Evolutionary conservation across 495 filamentous ascomycete species (phyloP), one percentile per base, ranked within the genome.

Genomic region (Oleoguttula mirabilis): DNA sequence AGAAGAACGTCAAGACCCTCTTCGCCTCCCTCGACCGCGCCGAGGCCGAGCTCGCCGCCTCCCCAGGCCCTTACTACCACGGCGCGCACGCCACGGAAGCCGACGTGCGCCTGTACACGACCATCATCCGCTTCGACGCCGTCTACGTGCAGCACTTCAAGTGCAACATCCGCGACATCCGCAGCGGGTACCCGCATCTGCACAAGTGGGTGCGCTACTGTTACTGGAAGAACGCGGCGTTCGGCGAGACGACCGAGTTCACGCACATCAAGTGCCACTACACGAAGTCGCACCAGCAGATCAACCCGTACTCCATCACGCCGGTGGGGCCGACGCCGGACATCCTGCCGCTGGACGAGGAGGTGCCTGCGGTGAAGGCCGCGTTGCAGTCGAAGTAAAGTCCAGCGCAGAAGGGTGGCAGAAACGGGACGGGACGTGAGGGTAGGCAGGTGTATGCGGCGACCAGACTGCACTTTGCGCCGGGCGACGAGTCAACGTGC

Each of bases 81-180:
- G 84, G 84, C 21, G 55, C 71, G 4, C 35, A 56, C 21, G 59
- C 90, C 37, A 92, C 86, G 3, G 87, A 94, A 66, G 76, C 76
- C 0, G 87, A 94, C 62, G 71, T 94, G 39, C 65, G 86, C 15
- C 67, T 90, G 21, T 90, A 75, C 66, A 82, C 84, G 2, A 93
- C 86, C 4, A 78, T 93, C 35, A 63, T 88, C 42, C 74, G 86
- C 23, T 94, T 94, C 63, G 86, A 94, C 53, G 69, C 75, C 10
- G 83, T 90, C 30, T 94, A 94, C 53, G 84, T 92, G 3, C 84
- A 90, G 68, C 84, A 92, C 60, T 94, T 94, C 69, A 93, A 93
- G 67, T 87, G 81, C 57, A 94, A 94, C 58, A 60, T 93, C 28
- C 69, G 77, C 6, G 84, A 84, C 62, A 92, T 94, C 43, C 64